These are phyloP conservation scores for Pythium rhizo-oryzae DNA, from an alignment of 352 stramenopile species.

Conservation along the genomic window DNA sequence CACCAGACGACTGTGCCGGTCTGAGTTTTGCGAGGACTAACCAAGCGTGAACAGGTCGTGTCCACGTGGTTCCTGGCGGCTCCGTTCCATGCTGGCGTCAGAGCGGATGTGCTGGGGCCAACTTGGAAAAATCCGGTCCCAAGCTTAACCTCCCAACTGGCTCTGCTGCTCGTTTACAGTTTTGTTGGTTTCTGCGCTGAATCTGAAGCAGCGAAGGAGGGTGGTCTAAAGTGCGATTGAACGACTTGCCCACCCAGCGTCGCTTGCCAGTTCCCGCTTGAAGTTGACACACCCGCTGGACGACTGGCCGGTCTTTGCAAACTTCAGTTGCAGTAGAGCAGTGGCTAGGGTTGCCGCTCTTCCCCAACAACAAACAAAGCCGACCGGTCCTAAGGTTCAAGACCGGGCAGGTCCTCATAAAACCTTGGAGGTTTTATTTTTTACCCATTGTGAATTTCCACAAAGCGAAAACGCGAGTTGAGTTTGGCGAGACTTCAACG, in stretches of 20 bases:
- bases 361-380: background rate
- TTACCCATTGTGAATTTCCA: slow-evolving; percentile 1
- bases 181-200: slow-evolving; percentile 11
- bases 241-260: background rate
- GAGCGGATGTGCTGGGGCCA: background rate
- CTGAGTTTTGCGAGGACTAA: too few relatives aligned
- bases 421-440: slow-evolving; percentile 13
- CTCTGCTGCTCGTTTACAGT: slow-evolving; percentile 28
- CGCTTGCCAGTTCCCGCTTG: slow-evolving; percentile 10
- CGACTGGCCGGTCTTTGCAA: slow-evolving; percentile 20
- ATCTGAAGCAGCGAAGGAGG: slow-evolving; percentile 14
- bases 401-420: background rate
- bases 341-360: slow-evolving; percentile 24
- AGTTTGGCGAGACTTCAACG: slow-evolving; percentile 14
- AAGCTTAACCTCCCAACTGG: background rate
- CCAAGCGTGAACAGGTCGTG: too few relatives aligned
- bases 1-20: too few relatives aligned
- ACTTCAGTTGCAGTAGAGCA: slow-evolving; percentile 36
- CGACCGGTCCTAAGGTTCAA: slow-evolving; percentile 23
- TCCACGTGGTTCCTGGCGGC: background rate
- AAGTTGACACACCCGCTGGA: slow-evolving; percentile 23
- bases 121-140: too few relatives aligned
- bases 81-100: background rate
- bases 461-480: background rate
- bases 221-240: background rate